These are phyloP conservation scores for Teratosphaeria epicoccoides DNA, from an alignment of 2,329 filamentous ascomycete genomes.

Conservation along the genomic window DNA sequence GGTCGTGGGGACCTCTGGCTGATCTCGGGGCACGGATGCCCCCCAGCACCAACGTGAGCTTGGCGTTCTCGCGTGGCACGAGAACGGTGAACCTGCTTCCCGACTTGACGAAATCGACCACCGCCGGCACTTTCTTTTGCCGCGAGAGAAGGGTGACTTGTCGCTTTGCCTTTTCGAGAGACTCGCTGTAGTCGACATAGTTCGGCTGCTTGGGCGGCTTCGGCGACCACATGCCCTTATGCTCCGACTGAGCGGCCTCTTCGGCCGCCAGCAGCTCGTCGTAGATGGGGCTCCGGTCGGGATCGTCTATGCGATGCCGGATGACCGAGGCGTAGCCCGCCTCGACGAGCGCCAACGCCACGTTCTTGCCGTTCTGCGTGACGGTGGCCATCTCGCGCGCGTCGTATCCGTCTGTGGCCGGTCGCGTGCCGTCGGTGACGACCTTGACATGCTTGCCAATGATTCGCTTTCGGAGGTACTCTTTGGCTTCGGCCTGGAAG, in stretches of 20 bases:
- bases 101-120: constrained; percentile 97
- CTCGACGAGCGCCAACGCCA: constrained; percentile 77
- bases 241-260: constrained; percentile 69
- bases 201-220: constrained; percentile 76
- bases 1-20: constrained; percentile 66
- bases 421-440: constrained; percentile 79
- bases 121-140: constrained; percentile 81
- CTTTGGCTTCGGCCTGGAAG: constrained; percentile 88
- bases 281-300: constrained; percentile 86
- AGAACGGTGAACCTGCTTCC: constrained; percentile 87
- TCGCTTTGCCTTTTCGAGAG: constrained; percentile 87
- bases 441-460: constrained; percentile 95
- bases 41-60: constrained; percentile 87
- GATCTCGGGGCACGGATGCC: constrained; percentile 86
- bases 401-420: constrained; percentile 81
- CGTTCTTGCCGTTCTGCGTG: constrained; percentile 71
- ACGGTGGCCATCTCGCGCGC: constrained; percentile 91
- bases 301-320: constrained; percentile 87
- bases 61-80: constrained; percentile 83
- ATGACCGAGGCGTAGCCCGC: constrained; percentile 90
- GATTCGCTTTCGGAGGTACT: constrained; percentile 82
- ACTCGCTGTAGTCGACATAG: constrained; percentile 85
- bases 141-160: constrained; percentile 78
- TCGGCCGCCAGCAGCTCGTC: constrained; percentile 76
- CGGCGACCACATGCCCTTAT: constrained; percentile 89